phyloP scores from a whole-genome alignment of 371 early-diverging fungal genomes.

The Vairimorpha apis region DNA sequence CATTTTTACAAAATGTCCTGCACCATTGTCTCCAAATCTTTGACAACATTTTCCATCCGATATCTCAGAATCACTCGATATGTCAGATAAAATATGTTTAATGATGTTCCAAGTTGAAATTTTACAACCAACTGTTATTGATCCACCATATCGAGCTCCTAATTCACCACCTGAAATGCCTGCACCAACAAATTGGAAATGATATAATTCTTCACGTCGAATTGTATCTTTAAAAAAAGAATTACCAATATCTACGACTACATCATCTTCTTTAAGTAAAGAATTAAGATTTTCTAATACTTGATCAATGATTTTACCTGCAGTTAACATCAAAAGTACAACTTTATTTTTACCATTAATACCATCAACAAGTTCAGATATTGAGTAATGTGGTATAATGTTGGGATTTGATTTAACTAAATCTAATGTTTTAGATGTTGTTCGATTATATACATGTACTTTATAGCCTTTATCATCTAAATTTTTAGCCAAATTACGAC shows the following conservation, averaged over 20 bases:
- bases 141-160: constrained; percentile 93
- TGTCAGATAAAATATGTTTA: constrained; percentile 83
- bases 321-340: constrained; percentile 91
- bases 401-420: constrained; percentile 74
- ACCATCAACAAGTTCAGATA: constrained; percentile 79
- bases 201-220: constrained; percentile 67
- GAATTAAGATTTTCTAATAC: constrained; percentile 79
- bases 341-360: constrained; percentile 79
- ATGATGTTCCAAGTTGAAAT: constrained; percentile 72
- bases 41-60: constrained; percentile 85
- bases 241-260: constrained; percentile 97
- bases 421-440: constrained; percentile 79
- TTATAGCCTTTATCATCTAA: constrained; percentile 86
- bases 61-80: constrained; percentile 75
- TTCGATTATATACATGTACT: constrained; percentile 79
- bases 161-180: constrained; percentile 99
- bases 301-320: constrained; percentile 84
- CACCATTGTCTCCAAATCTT: constrained; percentile 92
- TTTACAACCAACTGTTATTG: constrained; percentile 94
- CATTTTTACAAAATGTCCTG: constrained; percentile 99
- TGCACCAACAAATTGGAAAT: constrained; percentile 76
- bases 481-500: constrained; percentile 92
- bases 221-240: constrained; percentile 92
- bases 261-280: constrained; percentile 76
- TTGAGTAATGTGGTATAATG: constrained; percentile 73